Conservation (phyloP, 2,329 filamentous ascomycete genomes). For the Trichoderma asperellum region DNA sequence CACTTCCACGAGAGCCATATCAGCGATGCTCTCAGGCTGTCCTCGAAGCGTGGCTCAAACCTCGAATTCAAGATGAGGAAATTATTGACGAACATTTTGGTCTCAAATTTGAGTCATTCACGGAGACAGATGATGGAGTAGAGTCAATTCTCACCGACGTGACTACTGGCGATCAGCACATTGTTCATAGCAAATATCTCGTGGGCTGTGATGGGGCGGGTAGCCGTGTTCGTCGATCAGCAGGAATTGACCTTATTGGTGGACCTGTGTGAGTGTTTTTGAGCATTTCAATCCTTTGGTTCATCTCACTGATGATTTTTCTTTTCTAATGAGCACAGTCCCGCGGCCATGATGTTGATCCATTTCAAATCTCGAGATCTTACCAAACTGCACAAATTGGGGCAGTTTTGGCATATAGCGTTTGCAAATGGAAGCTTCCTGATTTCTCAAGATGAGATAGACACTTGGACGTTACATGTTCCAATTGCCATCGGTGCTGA, state of each 20-base stretch:
- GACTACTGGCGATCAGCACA: slow-evolving; percentile 11
- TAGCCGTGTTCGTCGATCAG: slow-evolving; percentile 13
- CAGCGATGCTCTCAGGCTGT: slow-evolving; percentile 21
- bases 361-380: slow-evolving; percentile 18
- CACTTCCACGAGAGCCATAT: slow-evolving; percentile 8
- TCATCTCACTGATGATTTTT: not conserved
- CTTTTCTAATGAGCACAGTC: not conserved
- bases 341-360: not conserved
- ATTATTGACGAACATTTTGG: slow-evolving; percentile 16
- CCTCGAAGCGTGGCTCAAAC: slow-evolving; percentile 21
- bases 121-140: slow-evolving; percentile 15
- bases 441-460: not conserved
- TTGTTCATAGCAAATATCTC: slow-evolving; percentile 9
- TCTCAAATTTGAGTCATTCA: slow-evolving; percentile 13
- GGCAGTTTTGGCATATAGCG: slow-evolving; percentile 13
- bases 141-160: slow-evolving; percentile 13
- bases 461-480: slow-evolving; percentile 4
- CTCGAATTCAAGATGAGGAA: not conserved
- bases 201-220: slow-evolving; percentile 19
- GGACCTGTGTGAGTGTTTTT: not conserved
- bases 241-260: slow-evolving; percentile 14
- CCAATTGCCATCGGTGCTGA: not conserved
- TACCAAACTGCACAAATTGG: not conserved
- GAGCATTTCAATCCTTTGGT: not conserved
- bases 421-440: not conserved